Evolutionary conservation across 306 rosid genomes (phyloP).

Genomic region (Acmispon strigosus): DNA sequence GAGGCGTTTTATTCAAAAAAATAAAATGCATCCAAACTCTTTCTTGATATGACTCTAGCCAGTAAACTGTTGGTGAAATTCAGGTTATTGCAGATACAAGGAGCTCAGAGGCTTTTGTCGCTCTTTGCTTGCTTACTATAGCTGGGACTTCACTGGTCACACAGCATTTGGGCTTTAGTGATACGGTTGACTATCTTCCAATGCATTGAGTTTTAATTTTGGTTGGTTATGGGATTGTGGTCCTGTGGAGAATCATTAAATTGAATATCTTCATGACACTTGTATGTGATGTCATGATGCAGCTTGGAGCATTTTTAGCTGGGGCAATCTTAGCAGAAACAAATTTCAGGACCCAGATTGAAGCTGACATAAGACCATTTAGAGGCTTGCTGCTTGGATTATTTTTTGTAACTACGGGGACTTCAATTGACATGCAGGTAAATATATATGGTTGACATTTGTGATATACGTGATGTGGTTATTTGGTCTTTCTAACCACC

Average conservation of each 20-base stretch:
- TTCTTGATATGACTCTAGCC: conserved; percentile 12
- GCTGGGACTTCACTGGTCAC: conserved; percentile 94
- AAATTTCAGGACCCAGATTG: conserved; percentile 97
- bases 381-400: conserved; percentile 96
- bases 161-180: conserved; percentile 97
- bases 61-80: conserved; percentile 35
- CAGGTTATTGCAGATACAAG: conserved; percentile 99
- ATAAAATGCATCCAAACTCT: not conserved
- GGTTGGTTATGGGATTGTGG: not conserved
- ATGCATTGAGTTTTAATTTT: not conserved
- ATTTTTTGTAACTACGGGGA: conserved; percentile 87
- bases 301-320: conserved; percentile 99
- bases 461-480: not conserved
- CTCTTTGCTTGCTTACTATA: conserved; percentile 91
- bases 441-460: conserved; percentile 2
- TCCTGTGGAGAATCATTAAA: not conserved
- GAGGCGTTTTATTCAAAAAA: conserved; percentile 5
- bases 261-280: conserved; percentile 12
- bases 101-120: conserved; percentile 99
- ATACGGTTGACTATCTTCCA: conserved; percentile 57
- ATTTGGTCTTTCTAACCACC: not conserved
- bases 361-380: conserved; percentile 98
- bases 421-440: conserved; percentile 93
- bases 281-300: conserved; percentile 27
- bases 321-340: conserved; percentile 99